Conservation (phyloP, 164 flowering plant species). For the Vitis rupestris region DNA sequence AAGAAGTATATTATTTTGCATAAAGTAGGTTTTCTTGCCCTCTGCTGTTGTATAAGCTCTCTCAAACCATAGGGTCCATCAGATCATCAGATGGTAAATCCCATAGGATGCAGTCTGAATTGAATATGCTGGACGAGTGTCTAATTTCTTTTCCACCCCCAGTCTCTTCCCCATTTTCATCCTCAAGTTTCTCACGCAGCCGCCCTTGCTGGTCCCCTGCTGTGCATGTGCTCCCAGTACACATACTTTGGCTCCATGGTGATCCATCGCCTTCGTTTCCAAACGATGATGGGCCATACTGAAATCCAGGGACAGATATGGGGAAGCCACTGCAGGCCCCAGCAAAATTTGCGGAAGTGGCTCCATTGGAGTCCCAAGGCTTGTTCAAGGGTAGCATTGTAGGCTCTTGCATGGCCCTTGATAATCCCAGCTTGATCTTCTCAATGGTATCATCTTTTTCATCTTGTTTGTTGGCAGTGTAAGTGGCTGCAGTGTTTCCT, state of each 20-base stretch:
- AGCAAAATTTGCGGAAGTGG: conserved; percentile 33
- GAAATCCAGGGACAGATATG: conserved; percentile 40
- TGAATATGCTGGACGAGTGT: conserved; percentile 46
- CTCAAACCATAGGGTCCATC: conserved; percentile 61
- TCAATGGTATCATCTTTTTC: conserved; percentile 58
- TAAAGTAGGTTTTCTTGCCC: background rate
- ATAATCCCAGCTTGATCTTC: conserved; percentile 68
- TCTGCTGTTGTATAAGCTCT: background rate
- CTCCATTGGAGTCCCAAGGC: conserved; percentile 48
- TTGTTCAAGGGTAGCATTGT: conserved; percentile 34
- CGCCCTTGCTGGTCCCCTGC: conserved; percentile 56
- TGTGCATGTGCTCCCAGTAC: conserved; percentile 73
- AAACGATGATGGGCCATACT: conserved; percentile 46
- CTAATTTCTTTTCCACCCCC: conserved; percentile 43
- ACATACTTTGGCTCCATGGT: conserved; percentile 83
- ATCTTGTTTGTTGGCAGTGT: conserved; percentile 29
- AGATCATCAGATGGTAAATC: conserved; percentile 81
- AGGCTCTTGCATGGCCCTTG: conserved; percentile 77
- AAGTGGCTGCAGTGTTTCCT: conserved; percentile 23
- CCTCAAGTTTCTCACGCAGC: conserved; percentile 42
- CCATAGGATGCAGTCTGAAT: conserved; percentile 74
- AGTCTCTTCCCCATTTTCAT: conserved; percentile 55
- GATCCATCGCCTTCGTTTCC: conserved; percentile 61
- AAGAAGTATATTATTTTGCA: conserved; percentile 15
- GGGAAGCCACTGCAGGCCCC: conserved; percentile 41